Conservation (phyloP, 2,329 filamentous ascomycete species). For the Fusarium sp. region DNA sequence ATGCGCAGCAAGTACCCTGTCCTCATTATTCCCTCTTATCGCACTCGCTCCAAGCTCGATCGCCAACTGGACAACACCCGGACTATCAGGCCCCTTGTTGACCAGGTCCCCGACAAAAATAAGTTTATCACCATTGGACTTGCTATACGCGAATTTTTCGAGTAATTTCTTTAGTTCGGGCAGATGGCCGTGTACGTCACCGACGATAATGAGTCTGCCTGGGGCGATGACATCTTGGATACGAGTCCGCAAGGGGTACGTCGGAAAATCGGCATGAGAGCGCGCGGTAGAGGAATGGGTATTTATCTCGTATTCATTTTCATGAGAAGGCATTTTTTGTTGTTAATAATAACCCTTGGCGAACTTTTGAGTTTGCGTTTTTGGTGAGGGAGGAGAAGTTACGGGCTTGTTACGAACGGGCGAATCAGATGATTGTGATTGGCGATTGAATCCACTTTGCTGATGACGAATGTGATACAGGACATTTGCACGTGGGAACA, state of each 20-base stretch:
- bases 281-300: not conserved
- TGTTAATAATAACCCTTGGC: not conserved
- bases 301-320: not conserved
- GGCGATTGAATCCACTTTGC: not conserved
- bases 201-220: constrained; percentile 69
- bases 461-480: not conserved
- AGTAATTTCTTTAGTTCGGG: constrained; percentile 71
- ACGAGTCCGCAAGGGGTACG: not conserved
- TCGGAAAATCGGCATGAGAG: not conserved
- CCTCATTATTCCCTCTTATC: constrained; percentile 89
- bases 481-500: not conserved
- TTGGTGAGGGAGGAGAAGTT: not conserved
- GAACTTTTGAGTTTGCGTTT: not conserved
- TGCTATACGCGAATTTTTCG: constrained; percentile 69
- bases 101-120: constrained; percentile 80
- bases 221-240: not conserved
- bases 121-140: constrained; percentile 66
- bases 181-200: constrained; percentile 88
- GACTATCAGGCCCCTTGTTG: constrained; percentile 83
- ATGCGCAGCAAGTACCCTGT: constrained; percentile 72
- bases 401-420: not conserved
- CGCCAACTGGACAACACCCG: constrained; percentile 78
- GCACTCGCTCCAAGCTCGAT: constrained; percentile 75
- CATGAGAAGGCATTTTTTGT: not conserved
- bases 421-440: not conserved